Base-by-base conservation (phyloP, 139 green algal genomes). In the Micractinium sp. region DNA sequence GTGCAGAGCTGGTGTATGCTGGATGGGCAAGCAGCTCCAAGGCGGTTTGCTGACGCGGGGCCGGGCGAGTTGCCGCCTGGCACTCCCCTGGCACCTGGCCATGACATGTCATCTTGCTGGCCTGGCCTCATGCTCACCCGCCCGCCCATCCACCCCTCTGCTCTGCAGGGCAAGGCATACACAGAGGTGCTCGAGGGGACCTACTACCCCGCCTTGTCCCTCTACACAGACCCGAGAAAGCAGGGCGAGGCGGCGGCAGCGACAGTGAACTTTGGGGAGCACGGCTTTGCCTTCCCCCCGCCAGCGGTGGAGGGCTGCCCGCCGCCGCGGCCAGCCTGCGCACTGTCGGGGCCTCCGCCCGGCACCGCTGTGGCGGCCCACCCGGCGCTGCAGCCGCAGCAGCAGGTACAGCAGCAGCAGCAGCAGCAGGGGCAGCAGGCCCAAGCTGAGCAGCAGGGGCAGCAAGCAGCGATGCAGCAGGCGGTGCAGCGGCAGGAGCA, bases 131-230 rank as follows among this genome's bases (percentile, higher is more conserved):
- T 56, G 47, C 47, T 16, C 47, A 5, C 47, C 47, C 47, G 9
- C 47, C 47, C 47, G 15, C 69, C 82, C 38, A 29, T 41, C n/a
- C 16, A 85, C 36, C 14, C 27, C 13, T 66, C 16, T 63, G 12
- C 67, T 66, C 18, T 81, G 38, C 81, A 88, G 78, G 71, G 69
- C 67, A 86, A 69, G 76, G 78, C 88, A 20, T 88, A 77, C 27
- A 38, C 56, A 20, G 93, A 95, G 76, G 88, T 98, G 29, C 61
- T 69, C 23, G 95, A 97, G 82, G 96, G 95, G 27, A 97, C 95
- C 7, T 98, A 98, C 93, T 98, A 95, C 90, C 96, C 96, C 16
- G 91, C 94, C 12, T 88, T 93, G 0, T 98, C 95, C 0, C 83
- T 98, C 0, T 98, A 95, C 92, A 98, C 95, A 0, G 79, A 95